Evolutionary conservation across 2,329 filamentous ascomycete genomes (phyloP).

Genomic region (Fusarium torreyae): DNA sequence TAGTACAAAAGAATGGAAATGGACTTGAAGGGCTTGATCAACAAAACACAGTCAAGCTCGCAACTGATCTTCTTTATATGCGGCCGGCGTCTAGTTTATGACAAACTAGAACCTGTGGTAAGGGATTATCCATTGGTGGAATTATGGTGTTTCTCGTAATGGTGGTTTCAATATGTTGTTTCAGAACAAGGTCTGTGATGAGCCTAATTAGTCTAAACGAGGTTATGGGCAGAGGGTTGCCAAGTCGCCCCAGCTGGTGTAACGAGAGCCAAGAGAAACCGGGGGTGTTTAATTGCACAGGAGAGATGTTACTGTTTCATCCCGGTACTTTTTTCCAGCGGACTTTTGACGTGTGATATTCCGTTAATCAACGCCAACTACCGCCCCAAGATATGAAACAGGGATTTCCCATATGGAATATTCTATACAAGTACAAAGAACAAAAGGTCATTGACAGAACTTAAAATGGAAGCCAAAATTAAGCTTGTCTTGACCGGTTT

Average conservation of each 20-base stretch:
- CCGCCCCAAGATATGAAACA: too few species aligned
- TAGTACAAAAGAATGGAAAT: conserved; percentile 10
- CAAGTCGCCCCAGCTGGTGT: neutral
- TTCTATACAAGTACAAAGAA: neutral
- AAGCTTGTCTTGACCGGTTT: neutral
- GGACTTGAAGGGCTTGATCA: neutral
- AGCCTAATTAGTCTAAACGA: neutral
- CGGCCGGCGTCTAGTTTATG: neutral
- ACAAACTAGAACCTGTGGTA: neutral
- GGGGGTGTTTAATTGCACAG: conserved; percentile 26
- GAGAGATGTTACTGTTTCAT: conserved; percentile 19
- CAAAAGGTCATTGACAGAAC: accelerated
- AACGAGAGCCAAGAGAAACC: neutral
- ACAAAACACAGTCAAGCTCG: neutral
- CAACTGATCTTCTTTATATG: conserved; percentile 16
- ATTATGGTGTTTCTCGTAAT: neutral
- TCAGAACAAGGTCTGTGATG: conserved; percentile 7
- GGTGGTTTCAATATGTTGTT: conserved; percentile 32
- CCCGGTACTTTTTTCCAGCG: neutral
- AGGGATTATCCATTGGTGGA: conserved; percentile 27
- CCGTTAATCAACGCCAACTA: neutral
- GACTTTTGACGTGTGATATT: neutral
- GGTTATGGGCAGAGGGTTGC: neutral
- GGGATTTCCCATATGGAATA: neutral
- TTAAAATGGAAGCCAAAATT: neutral